Evolutionary conservation across 2,329 filamentous ascomycete genomes (phyloP), one percentile per base, ranked within the genome.

Genomic region (Aspergillus ustus): DNA sequence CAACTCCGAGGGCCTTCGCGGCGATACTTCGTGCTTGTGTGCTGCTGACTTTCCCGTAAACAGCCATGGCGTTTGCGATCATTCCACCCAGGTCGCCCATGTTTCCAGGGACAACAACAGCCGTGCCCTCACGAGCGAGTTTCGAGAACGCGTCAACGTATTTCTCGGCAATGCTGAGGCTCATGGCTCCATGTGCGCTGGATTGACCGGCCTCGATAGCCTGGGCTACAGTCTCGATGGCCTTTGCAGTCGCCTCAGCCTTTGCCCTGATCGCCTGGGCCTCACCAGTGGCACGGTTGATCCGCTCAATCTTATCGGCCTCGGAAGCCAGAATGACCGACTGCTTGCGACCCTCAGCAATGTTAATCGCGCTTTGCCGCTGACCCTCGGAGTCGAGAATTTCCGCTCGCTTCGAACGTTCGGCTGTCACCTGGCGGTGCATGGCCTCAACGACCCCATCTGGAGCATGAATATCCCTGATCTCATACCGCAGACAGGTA

Each of bases 381-480:
- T 99, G 95, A 80, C 95, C 95, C 75, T 99, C 95, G 0, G 92
- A 97, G 62, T 99, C 95, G 52, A 99, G 84, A 71, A 99, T 99
- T 81, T 99, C 95, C 60, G 95, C 95, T 66, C 95, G 90, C 85
- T 99, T 99, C 73, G 91, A 96, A 46, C 95, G 91, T 82, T 99
- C 95, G 19, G 95, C 95, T 0, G 95, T 98, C 54, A 99, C 95
- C 77, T 98, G 94, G 66, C 95, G 87, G 82, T 99, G 95, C 95
- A 99, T 99, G 72, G 95, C 95, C 72, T 93, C 92, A 63, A 98
- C 94, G 13, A 99, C 95, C 53, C 91, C 90, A 34, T 89, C 91
- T 1, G 95, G 95, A 0, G 95, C 95, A 80, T 99, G 95, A 72
- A 99, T 99, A 78, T 99, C 95, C 69, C 95, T 87, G 76, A 99